Evolutionary conservation across 2,329 filamentous ascomycete genomes (phyloP).

Genomic region (Aspergillus ruber): DNA sequence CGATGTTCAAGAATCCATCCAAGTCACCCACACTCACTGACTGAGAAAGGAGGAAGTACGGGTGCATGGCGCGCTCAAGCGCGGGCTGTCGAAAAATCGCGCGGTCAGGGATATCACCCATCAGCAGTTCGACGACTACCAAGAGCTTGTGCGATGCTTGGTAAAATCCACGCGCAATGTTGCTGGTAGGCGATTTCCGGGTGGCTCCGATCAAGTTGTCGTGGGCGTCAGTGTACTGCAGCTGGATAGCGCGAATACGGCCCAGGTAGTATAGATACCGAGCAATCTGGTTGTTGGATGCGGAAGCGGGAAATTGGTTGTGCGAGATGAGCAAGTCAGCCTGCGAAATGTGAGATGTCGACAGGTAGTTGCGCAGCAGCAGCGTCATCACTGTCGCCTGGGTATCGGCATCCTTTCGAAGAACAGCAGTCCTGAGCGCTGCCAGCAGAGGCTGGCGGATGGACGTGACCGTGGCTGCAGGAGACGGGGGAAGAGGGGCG

Average conservation of each 20-base stretch:
- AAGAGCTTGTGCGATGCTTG: slow-evolving; percentile 95
- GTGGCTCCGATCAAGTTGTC: slow-evolving; percentile 89
- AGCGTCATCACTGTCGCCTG: slow-evolving; percentile 94
- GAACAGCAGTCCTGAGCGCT: slow-evolving; percentile 86
- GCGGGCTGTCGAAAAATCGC: slow-evolving; percentile 85
- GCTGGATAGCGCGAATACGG: slow-evolving; percentile 90
- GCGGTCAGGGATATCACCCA: slow-evolving; percentile 97
- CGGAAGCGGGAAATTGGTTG: slow-evolving; percentile 88
- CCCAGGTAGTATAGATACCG: slow-evolving; percentile 96
- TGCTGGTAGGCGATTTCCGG: slow-evolving; percentile 85
- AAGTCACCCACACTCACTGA: slow-evolving; percentile 95
- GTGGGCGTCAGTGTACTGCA: slow-evolving; percentile 94
- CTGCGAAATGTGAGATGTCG: slow-evolving; percentile 93
- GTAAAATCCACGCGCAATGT: slow-evolving; percentile 86
- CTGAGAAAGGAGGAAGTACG: slow-evolving; percentile 90
- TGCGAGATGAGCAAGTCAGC: slow-evolving; percentile 93
- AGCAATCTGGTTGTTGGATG: slow-evolving; percentile 96
- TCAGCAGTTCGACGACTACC: slow-evolving; percentile 89
- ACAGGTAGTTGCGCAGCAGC: slow-evolving; percentile 89
- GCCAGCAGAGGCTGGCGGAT: slow-evolving; percentile 81
- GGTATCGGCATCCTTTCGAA: slow-evolving; percentile 95
- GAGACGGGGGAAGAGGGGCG: slow-evolving; percentile 77
- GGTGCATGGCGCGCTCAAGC: slow-evolving; percentile 79
- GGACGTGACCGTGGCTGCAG: slow-evolving; percentile 76
- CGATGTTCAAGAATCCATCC: slow-evolving; percentile 82